Evolutionary conservation across 1,139 yeast genomes (phyloP).

Genomic region (Lodderomyces parapsilosis): DNA sequence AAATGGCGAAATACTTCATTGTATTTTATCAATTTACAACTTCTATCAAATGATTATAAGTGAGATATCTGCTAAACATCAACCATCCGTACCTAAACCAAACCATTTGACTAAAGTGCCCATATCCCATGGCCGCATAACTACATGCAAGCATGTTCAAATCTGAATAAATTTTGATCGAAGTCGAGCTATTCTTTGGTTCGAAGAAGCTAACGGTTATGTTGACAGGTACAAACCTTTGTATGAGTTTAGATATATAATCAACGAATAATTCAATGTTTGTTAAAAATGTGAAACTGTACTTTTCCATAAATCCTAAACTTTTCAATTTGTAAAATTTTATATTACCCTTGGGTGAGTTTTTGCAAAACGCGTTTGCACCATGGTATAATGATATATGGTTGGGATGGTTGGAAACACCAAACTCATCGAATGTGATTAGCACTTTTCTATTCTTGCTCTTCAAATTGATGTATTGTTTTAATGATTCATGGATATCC

Average conservation of each 20-base stretch:
- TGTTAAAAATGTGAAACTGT: slow-evolving; percentile 49
- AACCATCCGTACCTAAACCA: slow-evolving; percentile 97
- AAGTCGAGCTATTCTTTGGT: slow-evolving; percentile 19
- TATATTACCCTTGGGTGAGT: slow-evolving; percentile 13
- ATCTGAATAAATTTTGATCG: slow-evolving; percentile 49
- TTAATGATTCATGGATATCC: slow-evolving; percentile 35
- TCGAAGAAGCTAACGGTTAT: slow-evolving; percentile 42
- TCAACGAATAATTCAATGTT: slow-evolving; percentile 43
- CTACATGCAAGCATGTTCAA: slow-evolving; percentile 59
- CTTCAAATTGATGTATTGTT: slow-evolving; percentile 5
- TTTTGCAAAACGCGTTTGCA: slow-evolving; percentile 33
- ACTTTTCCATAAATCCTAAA: slow-evolving; percentile 49
- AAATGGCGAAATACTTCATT: slow-evolving; percentile 10
- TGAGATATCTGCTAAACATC: slow-evolving; percentile 69
- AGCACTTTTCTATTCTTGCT: slow-evolving; percentile 30
- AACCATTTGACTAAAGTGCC: slow-evolving; percentile 87
- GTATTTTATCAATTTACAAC: slow-evolving; percentile 6
- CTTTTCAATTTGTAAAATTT: slow-evolving; percentile 42
- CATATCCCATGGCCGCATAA: slow-evolving; percentile 76
- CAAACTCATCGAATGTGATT: slow-evolving; percentile 78
- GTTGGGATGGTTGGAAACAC: slow-evolving; percentile 85
- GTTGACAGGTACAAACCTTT: slow-evolving; percentile 31
- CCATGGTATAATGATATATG: slow-evolving; percentile 71
- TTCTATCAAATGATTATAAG: slow-evolving; percentile 62
- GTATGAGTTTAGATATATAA: slow-evolving; percentile 31